Evolutionary conservation across 148 eudicot genomes (phyloP).

Genomic region (Heliamphora exappendiculata): DNA sequence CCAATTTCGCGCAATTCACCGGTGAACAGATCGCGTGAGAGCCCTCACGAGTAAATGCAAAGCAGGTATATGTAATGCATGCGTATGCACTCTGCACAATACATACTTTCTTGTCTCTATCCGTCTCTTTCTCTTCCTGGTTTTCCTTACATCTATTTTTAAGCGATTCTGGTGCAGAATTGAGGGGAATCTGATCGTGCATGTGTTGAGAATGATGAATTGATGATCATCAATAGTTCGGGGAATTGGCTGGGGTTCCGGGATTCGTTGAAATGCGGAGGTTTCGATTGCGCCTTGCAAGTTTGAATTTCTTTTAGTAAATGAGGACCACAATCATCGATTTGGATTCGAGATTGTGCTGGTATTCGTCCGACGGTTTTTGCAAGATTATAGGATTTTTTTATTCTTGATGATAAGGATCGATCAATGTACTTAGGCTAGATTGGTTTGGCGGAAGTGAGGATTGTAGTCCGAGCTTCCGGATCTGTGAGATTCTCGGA

Average conservation of each 20-base stretch:
- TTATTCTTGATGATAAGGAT: background rate
- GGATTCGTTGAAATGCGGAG: no score
- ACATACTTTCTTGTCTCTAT: no score
- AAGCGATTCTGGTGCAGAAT: background rate
- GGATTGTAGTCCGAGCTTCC: conserved; percentile 13
- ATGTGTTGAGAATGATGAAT: background rate
- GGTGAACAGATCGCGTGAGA: no score
- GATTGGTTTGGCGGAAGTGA: conserved; percentile 13
- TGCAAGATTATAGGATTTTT: background rate
- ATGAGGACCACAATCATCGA: no score
- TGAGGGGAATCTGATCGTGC: conserved; percentile 1
- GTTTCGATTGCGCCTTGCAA: no score
- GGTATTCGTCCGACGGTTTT: background rate
- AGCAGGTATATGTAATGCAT: no score
- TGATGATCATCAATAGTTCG: background rate
- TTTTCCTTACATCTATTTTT: no score
- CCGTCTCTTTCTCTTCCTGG: background rate
- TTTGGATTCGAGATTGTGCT: conserved; percentile 2
- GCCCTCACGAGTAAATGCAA: no score
- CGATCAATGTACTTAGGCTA: conserved; percentile 1
- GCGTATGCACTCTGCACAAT: no score
- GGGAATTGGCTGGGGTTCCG: no score
- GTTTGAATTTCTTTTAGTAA: no score
- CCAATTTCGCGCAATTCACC: no score
- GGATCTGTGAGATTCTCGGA: conserved; percentile 12